These are phyloP conservation scores for Trichocladium antarcticum DNA, from an alignment of 495 filamentous ascomycete genomes.

Conservation along the genomic window DNA sequence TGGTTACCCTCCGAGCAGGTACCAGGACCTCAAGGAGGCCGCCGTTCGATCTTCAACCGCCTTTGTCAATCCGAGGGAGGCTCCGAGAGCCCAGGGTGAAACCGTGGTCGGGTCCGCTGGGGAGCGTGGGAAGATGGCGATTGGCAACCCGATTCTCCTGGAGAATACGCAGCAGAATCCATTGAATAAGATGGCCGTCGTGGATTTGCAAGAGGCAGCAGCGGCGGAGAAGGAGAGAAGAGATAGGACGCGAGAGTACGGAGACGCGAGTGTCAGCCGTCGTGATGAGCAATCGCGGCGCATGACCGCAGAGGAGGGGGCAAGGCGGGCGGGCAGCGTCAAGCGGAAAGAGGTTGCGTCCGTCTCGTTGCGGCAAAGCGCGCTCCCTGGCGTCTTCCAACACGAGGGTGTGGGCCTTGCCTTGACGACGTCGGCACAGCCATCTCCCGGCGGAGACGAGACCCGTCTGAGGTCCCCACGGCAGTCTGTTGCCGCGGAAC, in stretches of 20 bases:
- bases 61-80: constrained; percentile 27
- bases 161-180: constrained; percentile 29
- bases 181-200: constrained; percentile 35
- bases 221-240: constrained; percentile 38
- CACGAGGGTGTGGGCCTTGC: constrained; percentile 7
- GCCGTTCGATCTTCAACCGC: constrained; percentile 30
- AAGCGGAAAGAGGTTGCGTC: constrained; percentile 37
- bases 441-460: constrained; percentile 36
- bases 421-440: constrained; percentile 29
- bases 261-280: constrained; percentile 23
- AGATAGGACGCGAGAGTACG: constrained; percentile 23
- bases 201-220: constrained; percentile 39
- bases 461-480: constrained; percentile 34
- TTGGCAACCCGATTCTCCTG: constrained; percentile 41
- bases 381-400: constrained; percentile 7
- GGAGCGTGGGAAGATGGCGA: constrained; percentile 31
- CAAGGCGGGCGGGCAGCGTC: constrained; percentile 29
- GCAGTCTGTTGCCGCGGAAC: constrained; percentile 7
- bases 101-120: constrained; percentile 10
- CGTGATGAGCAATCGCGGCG: constrained; percentile 29
- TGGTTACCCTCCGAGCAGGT: constrained; percentile 35
- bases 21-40: constrained; percentile 36
- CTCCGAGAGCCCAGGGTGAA: constrained; percentile 20
- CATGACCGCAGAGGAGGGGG: constrained; percentile 17
- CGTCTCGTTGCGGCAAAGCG: constrained; percentile 10